Evolutionary conservation across 2,329 filamentous ascomycete species (phyloP).

Genomic region (Apiospora arundinis): DNA sequence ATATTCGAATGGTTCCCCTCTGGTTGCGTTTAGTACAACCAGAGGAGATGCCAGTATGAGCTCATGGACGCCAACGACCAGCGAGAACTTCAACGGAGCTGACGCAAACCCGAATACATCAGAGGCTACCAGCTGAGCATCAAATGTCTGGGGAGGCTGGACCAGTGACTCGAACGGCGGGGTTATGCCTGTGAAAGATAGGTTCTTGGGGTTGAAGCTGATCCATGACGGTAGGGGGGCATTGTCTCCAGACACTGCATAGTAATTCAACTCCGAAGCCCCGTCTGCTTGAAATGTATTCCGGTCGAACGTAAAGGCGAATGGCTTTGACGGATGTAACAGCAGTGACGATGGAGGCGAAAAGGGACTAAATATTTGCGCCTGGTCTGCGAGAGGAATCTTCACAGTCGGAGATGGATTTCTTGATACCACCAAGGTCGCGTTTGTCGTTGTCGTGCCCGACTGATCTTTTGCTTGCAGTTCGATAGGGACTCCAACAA

Average conservation of each 20-base stretch:
- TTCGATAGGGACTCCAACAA: constrained; percentile 66
- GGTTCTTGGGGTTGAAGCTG: constrained; percentile 66
- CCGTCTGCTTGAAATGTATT: constrained; percentile 68
- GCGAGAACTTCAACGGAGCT: constrained; percentile 68
- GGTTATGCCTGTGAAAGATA: constrained; percentile 75
- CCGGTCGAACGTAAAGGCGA: constrained; percentile 59
- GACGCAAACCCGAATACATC: constrained; percentile 81
- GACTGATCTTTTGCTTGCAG: constrained; percentile 73
- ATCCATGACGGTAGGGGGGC: constrained; percentile 89
- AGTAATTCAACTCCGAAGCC: constrained; percentile 67
- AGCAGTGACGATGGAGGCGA: constrained; percentile 67
- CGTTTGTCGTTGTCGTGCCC: constrained; percentile 68
- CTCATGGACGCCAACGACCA: constrained; percentile 74
- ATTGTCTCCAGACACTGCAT: constrained; percentile 76
- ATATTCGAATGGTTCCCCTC: constrained; percentile 59
- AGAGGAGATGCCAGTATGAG: constrained; percentile 67
- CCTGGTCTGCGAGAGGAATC: constrained; percentile 63
- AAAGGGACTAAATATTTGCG: constrained; percentile 62
- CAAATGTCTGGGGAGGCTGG: constrained; percentile 73
- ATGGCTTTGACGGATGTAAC: constrained; percentile 58
- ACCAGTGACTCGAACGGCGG: constrained; percentile 68
- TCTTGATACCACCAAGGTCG: constrained; percentile 74
- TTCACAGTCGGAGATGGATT: constrained; percentile 59
- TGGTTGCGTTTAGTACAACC: constrained; percentile 63
- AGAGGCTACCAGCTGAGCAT: constrained; percentile 76